Base-by-base conservation (phyloP, 371 early-diverging fungal species). In the Syncephalastrum monosporum region DNA sequence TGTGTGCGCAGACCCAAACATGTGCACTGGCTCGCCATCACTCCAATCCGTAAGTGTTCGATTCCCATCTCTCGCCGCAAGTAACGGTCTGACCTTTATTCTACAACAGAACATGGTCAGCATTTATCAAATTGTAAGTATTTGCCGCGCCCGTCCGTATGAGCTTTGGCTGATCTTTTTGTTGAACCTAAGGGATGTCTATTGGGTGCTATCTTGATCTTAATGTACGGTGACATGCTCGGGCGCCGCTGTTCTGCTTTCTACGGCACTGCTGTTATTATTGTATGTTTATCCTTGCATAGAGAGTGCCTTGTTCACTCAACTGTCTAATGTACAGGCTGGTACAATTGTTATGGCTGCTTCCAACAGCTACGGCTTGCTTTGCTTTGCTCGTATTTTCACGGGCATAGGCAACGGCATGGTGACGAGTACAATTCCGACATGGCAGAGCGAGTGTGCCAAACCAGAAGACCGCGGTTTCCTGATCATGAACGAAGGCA, bases 351-450 rank as follows among this genome's bases (percentile, higher is more conserved):
- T 77, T 5, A 74, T 77, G 57, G 67, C 75, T 29, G 71, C 72
- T 27, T 54, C 81, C 38, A 58, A 63, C 12, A 53, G 64, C 29
- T 59, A 69, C 42, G 68, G 64, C 15, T 65, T 74, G 67, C 72
- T 75, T 42, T 73, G 72, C 47, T 63, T 71, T 50, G 73, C 77
- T 47, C 73, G 82, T 46, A 81, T 82, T 25, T 60, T 82, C 54
- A 70, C 78, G 48, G 84, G 84, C 61, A 68, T 79, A 29, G 84
- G 84, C 12, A 82, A 82, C 41, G 77, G 74, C 53, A 71, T 80
- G 64, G 77, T 72, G 46, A 76, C 81, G 1, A 72, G 77, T 29
- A 72, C 83, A 3, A 60, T 60, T 49, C 60, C 44, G 67, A 60
- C 60, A 15, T 60, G 54, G 54, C 60, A 60, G 42, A 54, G 54